Evolutionary conservation across 2,329 filamentous ascomycete species (phyloP).

Genomic region (Talaromyces sp.): DNA sequence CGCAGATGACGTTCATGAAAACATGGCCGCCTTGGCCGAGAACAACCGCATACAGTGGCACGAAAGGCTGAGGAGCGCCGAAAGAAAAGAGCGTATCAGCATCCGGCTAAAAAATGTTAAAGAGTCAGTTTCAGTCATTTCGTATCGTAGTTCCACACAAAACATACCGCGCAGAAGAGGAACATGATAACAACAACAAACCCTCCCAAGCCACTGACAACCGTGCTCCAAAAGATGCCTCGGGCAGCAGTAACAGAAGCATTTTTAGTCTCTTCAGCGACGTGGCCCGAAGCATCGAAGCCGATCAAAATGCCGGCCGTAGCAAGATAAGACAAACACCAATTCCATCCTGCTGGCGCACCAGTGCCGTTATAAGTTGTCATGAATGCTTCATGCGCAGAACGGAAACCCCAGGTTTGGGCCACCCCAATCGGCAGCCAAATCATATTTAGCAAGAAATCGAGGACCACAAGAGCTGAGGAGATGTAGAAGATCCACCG

Average conservation of each 20-base stretch:
- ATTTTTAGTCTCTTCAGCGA: constrained; percentile 59
- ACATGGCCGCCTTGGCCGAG: constrained; percentile 55
- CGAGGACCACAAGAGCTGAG: constrained; percentile 49
- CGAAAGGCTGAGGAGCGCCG: constrained; percentile 55
- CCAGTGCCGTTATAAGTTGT: constrained; percentile 57
- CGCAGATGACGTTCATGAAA: constrained; percentile 58
- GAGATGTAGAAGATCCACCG: constrained; percentile 50
- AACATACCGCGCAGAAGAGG: constrained; percentile 52
- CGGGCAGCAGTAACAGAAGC: constrained; percentile 52
- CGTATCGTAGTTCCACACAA: neutral
- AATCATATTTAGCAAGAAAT: constrained; percentile 57
- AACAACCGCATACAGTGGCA: constrained; percentile 54
- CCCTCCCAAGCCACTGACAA: constrained; percentile 53
- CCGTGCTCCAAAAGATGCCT: constrained; percentile 59
- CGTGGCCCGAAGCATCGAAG: constrained; percentile 58
- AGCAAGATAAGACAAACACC: constrained; percentile 59
- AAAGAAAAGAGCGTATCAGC: constrained; percentile 51
- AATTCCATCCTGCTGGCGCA: constrained; percentile 57
- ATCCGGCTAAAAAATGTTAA: constrained; percentile 40
- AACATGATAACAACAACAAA: constrained; percentile 55
- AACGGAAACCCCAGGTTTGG: constrained; percentile 55
- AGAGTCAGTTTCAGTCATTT: neutral
- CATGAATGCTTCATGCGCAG: constrained; percentile 56
- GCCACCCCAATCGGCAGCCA: constrained; percentile 57
- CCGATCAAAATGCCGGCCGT: constrained; percentile 59